A percentile compares a stretch with the other conserved stretches of the same genome.
These are phyloP conservation scores for Penicillium sp. DNA, from an alignment of 2,329 filamentous ascomycete species.

Conservation along the genomic window DNA sequence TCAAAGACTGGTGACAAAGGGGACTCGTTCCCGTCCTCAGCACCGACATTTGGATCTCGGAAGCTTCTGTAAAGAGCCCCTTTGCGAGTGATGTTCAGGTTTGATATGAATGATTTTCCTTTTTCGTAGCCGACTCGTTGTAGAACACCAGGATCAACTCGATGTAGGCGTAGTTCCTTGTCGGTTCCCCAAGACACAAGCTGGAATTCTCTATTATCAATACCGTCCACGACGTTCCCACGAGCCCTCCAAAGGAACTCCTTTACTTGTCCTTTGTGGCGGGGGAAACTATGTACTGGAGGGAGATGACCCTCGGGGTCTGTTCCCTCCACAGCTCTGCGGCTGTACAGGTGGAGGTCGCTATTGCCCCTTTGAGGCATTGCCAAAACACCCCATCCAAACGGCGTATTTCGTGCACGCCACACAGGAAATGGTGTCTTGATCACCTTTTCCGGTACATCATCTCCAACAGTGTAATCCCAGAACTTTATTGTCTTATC, in stretches of 20 bases:
- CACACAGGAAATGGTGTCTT: constrained; percentile 85
- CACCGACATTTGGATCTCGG: constrained; percentile 68
- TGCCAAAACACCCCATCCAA: constrained; percentile 81
- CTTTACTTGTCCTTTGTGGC: constrained; percentile 71
- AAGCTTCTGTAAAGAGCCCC: constrained; percentile 87
- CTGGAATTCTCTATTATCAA: constrained; percentile 88
- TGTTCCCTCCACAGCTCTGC: constrained; percentile 51
- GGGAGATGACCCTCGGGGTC: constrained; percentile 43
- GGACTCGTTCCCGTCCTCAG: constrained; percentile 59
- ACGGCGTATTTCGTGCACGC: constrained; percentile 89
- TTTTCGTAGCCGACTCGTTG: constrained; percentile 74
- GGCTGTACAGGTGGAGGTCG: constrained; percentile 82
- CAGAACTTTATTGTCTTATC: constrained; percentile 94
- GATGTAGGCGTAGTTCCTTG: constrained; percentile 78
- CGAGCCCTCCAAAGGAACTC: constrained; percentile 90
- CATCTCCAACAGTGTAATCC: constrained; percentile 71
- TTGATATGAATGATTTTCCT: constrained; percentile 67
- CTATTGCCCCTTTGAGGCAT: constrained; percentile 92
- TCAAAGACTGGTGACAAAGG: constrained; percentile 35
- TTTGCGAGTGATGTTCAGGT: constrained; percentile 75
- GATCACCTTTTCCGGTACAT: constrained; percentile 76
- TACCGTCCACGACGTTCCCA: constrained; percentile 68
- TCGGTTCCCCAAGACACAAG: constrained; percentile 92
- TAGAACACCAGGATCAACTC: constrained; percentile 68
- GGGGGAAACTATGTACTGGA: constrained; percentile 58